Conservation (phyloP, 202 grass and related monocot species). For the Zoysia matrella region DNA sequence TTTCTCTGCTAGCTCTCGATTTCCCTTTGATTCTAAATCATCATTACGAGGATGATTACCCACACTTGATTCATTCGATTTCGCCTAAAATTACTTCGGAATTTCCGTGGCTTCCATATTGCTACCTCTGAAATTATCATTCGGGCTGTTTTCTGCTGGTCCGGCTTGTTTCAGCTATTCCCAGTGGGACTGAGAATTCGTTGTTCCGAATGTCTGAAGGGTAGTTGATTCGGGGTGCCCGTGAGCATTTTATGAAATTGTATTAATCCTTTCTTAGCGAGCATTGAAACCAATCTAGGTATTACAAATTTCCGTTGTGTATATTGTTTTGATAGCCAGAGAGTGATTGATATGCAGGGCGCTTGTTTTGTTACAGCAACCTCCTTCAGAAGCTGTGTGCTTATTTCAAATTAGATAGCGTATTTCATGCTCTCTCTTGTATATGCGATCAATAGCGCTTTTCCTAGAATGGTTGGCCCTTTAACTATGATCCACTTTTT, state of each 20-base stretch:
- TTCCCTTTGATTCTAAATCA: constrained; percentile 17
- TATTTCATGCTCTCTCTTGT: neutral
- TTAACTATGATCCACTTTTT: neutral
- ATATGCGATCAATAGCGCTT: neutral
- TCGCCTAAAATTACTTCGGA: neutral
- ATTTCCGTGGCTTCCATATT: neutral
- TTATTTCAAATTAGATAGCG: constrained; percentile 18
- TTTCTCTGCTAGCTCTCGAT: constrained; percentile 3
- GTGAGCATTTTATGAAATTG: constrained; percentile 22
- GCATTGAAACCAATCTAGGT: neutral
- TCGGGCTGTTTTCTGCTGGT: constrained; percentile 13
- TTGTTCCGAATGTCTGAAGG: too few relatives aligned
- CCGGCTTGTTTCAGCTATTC: constrained; percentile 13
- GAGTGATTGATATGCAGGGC: neutral
- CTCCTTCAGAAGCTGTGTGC: neutral
- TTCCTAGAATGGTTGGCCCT: constrained; percentile 2
- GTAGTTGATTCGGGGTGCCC: neutral
- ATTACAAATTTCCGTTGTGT: constrained; percentile 13
- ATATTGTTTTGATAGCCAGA: constrained; percentile 15
- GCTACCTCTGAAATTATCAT: neutral
- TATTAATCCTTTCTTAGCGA: neutral
- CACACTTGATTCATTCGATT: constrained; percentile 7
- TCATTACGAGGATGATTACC: neutral
- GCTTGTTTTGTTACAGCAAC: constrained; percentile 6
- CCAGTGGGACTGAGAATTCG: neutral